Evolutionary conservation across 768 basidiomycete genomes (phyloP).

Genomic region (Kwoniella sp.): DNA sequence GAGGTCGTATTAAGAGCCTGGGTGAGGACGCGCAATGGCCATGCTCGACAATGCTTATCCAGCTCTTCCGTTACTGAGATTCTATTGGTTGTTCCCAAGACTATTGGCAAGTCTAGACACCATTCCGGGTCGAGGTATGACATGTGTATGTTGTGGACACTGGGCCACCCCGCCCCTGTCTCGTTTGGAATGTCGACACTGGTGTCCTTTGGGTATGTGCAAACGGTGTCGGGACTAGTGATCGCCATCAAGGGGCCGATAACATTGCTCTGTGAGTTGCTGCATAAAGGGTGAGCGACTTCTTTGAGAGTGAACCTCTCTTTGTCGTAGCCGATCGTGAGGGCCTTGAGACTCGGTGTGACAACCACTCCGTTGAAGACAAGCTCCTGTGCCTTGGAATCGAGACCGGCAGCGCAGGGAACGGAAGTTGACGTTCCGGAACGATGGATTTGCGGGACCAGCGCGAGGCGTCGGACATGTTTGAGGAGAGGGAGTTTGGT

Average conservation of each 20-base stretch:
- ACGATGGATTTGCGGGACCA: background rate
- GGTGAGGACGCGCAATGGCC: background rate
- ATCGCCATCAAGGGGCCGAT: background rate
- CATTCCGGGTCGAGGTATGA: background rate
- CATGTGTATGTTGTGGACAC: background rate
- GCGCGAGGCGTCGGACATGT: background rate
- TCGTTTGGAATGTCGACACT: background rate
- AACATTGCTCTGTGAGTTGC: background rate
- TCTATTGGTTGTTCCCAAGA: background rate
- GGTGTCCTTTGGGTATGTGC: background rate
- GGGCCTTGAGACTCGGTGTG: background rate
- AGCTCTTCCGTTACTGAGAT: background rate
- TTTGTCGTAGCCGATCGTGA: background rate
- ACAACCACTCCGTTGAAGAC: background rate
- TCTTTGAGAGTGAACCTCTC: background rate
- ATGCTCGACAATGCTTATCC: background rate
- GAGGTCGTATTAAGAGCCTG: background rate
- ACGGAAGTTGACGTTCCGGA: background rate
- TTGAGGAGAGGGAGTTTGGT: background rate
- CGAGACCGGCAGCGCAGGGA: background rate
- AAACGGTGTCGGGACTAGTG: background rate
- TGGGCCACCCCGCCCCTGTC: too few species aligned
- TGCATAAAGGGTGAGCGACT: background rate
- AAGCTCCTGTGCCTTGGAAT: background rate
- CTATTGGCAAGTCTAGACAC: background rate